Evolutionary conservation across 106 monocot species (phyloP).

Genomic region (Agapanthus africanus): DNA sequence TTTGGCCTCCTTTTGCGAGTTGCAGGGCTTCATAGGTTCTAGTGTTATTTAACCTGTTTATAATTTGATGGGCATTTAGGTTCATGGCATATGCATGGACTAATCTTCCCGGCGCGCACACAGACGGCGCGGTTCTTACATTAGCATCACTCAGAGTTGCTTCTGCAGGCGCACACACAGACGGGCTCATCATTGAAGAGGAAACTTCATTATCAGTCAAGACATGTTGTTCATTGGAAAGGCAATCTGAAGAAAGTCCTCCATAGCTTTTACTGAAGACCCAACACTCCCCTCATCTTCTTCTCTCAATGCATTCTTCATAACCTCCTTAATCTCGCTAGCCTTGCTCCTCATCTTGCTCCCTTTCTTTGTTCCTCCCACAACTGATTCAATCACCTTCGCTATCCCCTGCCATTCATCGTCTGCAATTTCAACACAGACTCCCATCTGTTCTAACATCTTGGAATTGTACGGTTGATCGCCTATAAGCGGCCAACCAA

Average conservation of each 20-base stretch:
- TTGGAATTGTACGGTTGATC: slow-evolving; percentile 21
- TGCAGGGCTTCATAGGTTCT: too few relatives aligned
- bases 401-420: neutral
- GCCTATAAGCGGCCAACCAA: slow-evolving; percentile 14
- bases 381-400: slow-evolving; percentile 5
- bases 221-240: too few relatives aligned
- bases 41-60: too few relatives aligned
- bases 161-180: too few relatives aligned
- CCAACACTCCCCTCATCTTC: slow-evolving; percentile 2
- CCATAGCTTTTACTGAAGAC: slow-evolving; percentile 1
- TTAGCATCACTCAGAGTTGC: too few relatives aligned
- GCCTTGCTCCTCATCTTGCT: slow-evolving; percentile 14
- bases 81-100: too few relatives aligned
- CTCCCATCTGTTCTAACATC: slow-evolving; percentile 14
- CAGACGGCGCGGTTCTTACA: too few relatives aligned
- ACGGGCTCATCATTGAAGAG: too few relatives aligned
- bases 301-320: neutral
- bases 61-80: too few relatives aligned
- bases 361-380: slow-evolving; percentile 9
- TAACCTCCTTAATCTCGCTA: slow-evolving; percentile 3
- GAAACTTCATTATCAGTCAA: too few relatives aligned
- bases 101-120: too few relatives aligned
- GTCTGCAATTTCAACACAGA: slow-evolving; percentile 2
- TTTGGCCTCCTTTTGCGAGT: too few relatives aligned
- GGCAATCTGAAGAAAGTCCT: neutral